These are phyloP conservation scores for Taphrina wiesneri DNA, from an alignment of 1,139 yeast species.

Conservation along the genomic window DNA sequence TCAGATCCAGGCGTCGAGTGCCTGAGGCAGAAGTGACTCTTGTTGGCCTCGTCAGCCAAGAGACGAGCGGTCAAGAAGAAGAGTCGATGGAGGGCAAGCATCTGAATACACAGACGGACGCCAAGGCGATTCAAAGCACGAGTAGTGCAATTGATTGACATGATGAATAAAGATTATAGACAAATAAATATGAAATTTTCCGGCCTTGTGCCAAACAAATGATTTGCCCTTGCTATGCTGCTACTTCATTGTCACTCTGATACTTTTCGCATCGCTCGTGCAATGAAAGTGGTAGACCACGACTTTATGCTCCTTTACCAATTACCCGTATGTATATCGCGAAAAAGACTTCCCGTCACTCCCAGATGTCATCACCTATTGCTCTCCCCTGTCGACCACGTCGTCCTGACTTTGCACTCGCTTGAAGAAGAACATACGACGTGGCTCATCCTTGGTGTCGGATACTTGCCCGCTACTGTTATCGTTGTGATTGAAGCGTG, in stretches of 20 bases:
- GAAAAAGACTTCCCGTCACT: too few relatives aligned
- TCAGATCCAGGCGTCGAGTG: neutral
- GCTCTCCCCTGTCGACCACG: neutral
- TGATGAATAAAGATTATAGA: neutral
- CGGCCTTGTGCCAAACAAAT: too few relatives aligned
- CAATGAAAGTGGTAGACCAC: too few relatives aligned
- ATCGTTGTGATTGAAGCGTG: slow-evolving; percentile 10
- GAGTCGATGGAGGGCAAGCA: neutral
- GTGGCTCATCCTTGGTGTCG: neutral
- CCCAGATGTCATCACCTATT: too few relatives aligned
- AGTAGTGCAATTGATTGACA: neutral
- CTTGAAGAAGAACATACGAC: slow-evolving; percentile 24
- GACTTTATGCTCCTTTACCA: too few relatives aligned
- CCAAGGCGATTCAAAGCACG: neutral
- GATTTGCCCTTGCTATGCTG: too few relatives aligned
- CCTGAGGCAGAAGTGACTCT: neutral
- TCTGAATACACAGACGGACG: neutral
- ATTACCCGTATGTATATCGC: too few relatives aligned
- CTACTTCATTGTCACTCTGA: too few relatives aligned
- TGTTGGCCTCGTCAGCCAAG: neutral
- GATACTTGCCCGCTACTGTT: neutral
- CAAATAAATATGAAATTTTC: neutral
- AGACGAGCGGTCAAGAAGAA: neutral
- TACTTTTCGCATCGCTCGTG: too few relatives aligned
- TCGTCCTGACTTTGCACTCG: slow-evolving; percentile 11